Evolutionary conservation across 2,329 filamentous ascomycete genomes (phyloP).

Genomic region (Arthrinium phaeospermum): DNA sequence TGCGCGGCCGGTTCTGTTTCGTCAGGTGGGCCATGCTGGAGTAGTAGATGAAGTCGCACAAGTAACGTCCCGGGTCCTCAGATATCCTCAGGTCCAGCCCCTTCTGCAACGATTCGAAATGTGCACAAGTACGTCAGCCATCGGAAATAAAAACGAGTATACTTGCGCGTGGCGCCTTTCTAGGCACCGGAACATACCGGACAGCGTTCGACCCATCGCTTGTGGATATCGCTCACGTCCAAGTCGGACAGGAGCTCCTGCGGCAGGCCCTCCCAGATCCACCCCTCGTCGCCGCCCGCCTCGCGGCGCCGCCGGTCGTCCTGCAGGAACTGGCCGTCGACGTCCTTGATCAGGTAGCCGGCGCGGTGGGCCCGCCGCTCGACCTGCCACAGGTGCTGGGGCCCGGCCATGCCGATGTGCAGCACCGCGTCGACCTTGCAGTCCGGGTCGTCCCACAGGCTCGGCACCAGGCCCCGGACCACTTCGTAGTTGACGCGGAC

Average conservation of each 20-base stretch:
- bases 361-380: conserved; percentile 75
- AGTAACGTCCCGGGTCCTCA: conserved; percentile 72
- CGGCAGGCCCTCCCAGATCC: conserved; percentile 61
- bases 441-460: conserved; percentile 57
- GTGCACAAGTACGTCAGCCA: not conserved
- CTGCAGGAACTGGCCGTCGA: conserved; percentile 66
- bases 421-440: conserved; percentile 65
- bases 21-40: conserved; percentile 66
- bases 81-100: conserved; percentile 62
- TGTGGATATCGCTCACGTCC: conserved; percentile 62
- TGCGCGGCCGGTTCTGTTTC: conserved; percentile 51
- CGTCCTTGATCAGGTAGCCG: conserved; percentile 72
- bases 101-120: conserved; percentile 24
- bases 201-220: conserved; percentile 58
- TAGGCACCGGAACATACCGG: conserved; percentile 46
- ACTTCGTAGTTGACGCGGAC: conserved; percentile 74
- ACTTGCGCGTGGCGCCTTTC: too few species aligned
- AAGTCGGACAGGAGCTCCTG: conserved; percentile 62
- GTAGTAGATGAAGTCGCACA: conserved; percentile 83
- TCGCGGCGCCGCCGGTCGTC: conserved; percentile 48
- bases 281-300: conserved; percentile 45
- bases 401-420: conserved; percentile 81
- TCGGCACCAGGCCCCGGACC: conserved; percentile 68
- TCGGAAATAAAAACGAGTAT: too few species aligned
- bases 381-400: conserved; percentile 68